Evolutionary conservation across 1,139 yeast species (phyloP).

Genomic region (Yarrowia galli): DNA sequence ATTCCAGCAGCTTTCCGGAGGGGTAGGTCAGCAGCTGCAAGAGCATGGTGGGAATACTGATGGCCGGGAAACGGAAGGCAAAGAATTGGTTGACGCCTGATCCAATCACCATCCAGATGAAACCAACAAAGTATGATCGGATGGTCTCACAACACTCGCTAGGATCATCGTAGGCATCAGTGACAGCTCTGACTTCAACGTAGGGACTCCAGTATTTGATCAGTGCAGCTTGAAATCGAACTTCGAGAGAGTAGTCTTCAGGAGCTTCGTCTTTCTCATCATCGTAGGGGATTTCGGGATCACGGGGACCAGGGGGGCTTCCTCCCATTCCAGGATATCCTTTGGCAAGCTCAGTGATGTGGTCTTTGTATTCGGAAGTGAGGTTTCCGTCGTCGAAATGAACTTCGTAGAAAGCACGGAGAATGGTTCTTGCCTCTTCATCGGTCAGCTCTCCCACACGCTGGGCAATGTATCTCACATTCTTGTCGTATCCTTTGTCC

Average conservation of each 20-base stretch:
- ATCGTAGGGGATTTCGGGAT: constrained; percentile 7
- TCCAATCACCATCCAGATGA: constrained; percentile 64
- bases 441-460: constrained; percentile 3
- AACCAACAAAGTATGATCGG: constrained; percentile 63
- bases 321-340: background rate
- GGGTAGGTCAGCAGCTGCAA: constrained; percentile 67
- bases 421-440: background rate
- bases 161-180: constrained; percentile 57
- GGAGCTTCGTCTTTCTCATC: constrained; percentile 21
- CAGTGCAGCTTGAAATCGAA: constrained; percentile 2
- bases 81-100: constrained; percentile 67
- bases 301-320: background rate
- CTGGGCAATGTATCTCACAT: constrained; percentile 4
- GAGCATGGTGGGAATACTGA: constrained; percentile 56
- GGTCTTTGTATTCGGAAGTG: background rate
- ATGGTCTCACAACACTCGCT: constrained; percentile 59
- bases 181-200: constrained; percentile 67
- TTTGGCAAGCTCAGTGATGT: background rate
- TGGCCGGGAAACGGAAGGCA: constrained; percentile 61
- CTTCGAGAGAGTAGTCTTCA: constrained; percentile 11
- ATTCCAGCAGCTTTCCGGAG: constrained; percentile 53
- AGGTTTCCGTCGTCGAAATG: constrained; percentile 11
- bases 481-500: constrained; percentile 1
- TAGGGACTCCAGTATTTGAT: constrained; percentile 53
- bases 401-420: background rate